Percentiles rank a stretch among this genome's conserved stretches.
These are phyloP conservation scores for Saitozyma podzolica DNA, from an alignment of 768 basidiomycete species.

Conservation along the genomic window DNA sequence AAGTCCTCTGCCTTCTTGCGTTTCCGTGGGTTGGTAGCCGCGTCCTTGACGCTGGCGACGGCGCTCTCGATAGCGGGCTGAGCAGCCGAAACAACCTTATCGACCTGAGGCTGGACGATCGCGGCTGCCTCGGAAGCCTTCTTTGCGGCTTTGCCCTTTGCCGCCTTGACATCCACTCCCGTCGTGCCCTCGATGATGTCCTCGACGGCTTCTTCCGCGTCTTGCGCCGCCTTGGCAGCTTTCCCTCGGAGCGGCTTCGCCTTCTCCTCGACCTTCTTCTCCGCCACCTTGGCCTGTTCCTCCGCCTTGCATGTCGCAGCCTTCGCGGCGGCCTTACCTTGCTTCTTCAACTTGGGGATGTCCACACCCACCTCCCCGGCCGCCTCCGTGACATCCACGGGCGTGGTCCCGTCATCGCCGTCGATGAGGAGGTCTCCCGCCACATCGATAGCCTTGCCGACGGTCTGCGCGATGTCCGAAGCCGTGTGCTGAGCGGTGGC, in stretches of 20 bases:
- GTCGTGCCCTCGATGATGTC: constrained; percentile 18
- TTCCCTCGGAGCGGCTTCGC: constrained; percentile 9
- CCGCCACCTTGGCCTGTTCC: constrained; percentile 14
- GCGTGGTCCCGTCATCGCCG: constrained; percentile 27
- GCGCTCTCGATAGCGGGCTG: constrained; percentile 16
- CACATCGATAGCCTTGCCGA: constrained; percentile 27
- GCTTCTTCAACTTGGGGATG: constrained; percentile 18
- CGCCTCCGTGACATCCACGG: constrained; percentile 21
- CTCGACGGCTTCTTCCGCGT: constrained; percentile 15
- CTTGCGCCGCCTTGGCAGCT: constrained; percentile 20
- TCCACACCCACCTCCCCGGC: constrained; percentile 32
- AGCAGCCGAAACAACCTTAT: constrained; percentile 22
- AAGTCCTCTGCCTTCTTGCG: constrained; percentile 47
- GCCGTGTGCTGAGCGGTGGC: constrained; percentile 16
- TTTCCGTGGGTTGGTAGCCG: constrained; percentile 38
- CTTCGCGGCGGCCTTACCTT: constrained; percentile 17
- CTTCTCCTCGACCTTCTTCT: not conserved
- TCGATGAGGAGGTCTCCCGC: constrained; percentile 36
- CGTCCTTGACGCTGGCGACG: constrained; percentile 23
- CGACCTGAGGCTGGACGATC: constrained; percentile 10
- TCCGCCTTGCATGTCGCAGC: constrained; percentile 10
- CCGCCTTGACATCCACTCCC: constrained; percentile 31
- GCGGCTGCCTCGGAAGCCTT: constrained; percentile 20
- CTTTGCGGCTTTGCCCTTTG: constrained; percentile 22
- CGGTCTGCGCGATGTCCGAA: constrained; percentile 16